phyloP scores from a whole-genome alignment of 345 rosid genomes.

The Erodium maritimum region DNA sequence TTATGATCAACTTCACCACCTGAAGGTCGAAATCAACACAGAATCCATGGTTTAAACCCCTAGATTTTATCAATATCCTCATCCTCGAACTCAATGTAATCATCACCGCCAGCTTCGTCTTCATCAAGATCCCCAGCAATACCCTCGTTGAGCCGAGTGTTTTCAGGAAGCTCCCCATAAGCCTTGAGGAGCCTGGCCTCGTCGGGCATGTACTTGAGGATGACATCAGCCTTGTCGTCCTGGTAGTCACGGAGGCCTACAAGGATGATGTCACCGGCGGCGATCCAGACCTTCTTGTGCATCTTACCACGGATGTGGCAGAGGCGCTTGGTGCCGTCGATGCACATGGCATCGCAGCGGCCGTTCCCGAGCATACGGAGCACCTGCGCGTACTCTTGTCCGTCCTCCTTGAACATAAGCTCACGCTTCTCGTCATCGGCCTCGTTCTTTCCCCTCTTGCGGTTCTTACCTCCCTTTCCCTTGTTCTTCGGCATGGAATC shows the following conservation, averaged over 20 bases:
- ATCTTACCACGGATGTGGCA: slow-evolving; percentile 48
- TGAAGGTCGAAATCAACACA: too few species aligned
- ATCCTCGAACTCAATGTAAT: slow-evolving; percentile 37
- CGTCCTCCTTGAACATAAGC: slow-evolving; percentile 47
- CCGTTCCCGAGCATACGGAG: slow-evolving; percentile 44
- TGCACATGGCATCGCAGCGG: slow-evolving; percentile 40
- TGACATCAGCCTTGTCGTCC: slow-evolving; percentile 47
- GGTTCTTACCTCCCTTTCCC: slow-evolving; percentile 51
- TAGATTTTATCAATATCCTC: slow-evolving; percentile 40
- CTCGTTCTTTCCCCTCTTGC: slow-evolving; percentile 51
- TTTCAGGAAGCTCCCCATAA: slow-evolving; percentile 30
- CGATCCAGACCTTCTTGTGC: slow-evolving; percentile 54
- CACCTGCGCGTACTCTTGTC: slow-evolving; percentile 39
- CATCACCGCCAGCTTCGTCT: slow-evolving; percentile 27
- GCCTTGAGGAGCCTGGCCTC: slow-evolving; percentile 44
- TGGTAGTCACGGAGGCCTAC: slow-evolving; percentile 42
- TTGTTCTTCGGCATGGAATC: slow-evolving; percentile 43
- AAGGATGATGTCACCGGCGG: slow-evolving; percentile 35
- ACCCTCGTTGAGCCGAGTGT: slow-evolving; percentile 30
- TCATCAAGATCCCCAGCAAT: slow-evolving; percentile 31
- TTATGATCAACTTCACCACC: too few species aligned
- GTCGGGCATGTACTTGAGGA: slow-evolving; percentile 37
- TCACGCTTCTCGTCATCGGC: slow-evolving; percentile 46
- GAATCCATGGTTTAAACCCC: background rate
- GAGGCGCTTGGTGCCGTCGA: slow-evolving; percentile 37